Conservation (phyloP, 129 eudicot species). For the Flaveria sonorensis region DNA sequence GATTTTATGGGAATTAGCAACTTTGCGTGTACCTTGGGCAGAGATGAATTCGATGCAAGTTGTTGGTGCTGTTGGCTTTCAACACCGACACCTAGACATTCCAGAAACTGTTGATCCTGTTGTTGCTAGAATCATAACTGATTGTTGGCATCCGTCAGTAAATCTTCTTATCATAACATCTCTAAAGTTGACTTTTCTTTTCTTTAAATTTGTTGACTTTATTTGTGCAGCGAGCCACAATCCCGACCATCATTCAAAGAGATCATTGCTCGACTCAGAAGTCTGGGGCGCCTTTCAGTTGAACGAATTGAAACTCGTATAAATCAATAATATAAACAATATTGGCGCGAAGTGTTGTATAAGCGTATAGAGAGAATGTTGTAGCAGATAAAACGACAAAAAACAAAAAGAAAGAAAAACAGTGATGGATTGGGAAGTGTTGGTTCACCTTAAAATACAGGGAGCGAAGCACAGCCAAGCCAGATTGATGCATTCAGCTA, state of each 20-base stretch:
- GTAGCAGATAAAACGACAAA: constrained; percentile 27
- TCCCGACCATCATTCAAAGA: constrained; percentile 77
- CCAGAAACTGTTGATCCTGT: constrained; percentile 63
- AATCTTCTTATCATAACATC: not conserved
- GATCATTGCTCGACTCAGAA: constrained; percentile 75
- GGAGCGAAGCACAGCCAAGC: constrained; percentile 71
- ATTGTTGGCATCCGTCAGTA: constrained; percentile 82
- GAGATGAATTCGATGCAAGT: constrained; percentile 96
- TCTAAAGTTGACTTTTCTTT: not conserved
- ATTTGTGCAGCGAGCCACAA: constrained; percentile 63
- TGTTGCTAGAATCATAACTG: constrained; percentile 59
- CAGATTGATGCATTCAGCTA: constrained; percentile 17
- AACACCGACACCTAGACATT: constrained; percentile 68
- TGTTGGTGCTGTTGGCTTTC: constrained; percentile 96
- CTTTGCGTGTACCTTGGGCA: constrained; percentile 84
- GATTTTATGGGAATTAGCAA: constrained; percentile 88
- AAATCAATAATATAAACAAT: constrained; percentile 22
- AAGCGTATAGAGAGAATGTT: constrained; percentile 29
- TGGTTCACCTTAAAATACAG: constrained; percentile 60
- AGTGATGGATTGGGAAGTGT: constrained; percentile 68
- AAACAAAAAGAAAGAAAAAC: constrained; percentile 7
- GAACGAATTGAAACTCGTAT: constrained; percentile 38
- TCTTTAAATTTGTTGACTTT: constrained; percentile 22
- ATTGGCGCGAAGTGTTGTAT: constrained; percentile 12
- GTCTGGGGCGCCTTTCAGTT: constrained; percentile 52